Conservation (phyloP, 1,139 yeast genomes). For the Yamadazyma songkhlaensis region DNA sequence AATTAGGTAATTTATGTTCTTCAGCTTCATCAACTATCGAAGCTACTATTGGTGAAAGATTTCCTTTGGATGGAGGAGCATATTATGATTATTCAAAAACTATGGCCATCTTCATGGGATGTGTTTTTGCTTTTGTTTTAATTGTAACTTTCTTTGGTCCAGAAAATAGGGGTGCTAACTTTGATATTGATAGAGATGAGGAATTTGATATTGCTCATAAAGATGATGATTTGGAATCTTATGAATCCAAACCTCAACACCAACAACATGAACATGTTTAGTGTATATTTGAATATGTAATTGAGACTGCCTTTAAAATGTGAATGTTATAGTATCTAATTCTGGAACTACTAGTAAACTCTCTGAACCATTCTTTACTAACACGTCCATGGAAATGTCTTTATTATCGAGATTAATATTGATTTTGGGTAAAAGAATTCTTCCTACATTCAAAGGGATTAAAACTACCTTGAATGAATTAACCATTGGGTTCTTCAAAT, state of each 20-base stretch:
- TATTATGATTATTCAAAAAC: constrained; percentile 43
- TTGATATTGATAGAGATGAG: constrained; percentile 20
- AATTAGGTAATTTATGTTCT: constrained; percentile 79
- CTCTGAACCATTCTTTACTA: constrained; percentile 66
- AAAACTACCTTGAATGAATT: constrained; percentile 42
- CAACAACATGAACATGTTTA: constrained; percentile 1
- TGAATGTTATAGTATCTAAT: constrained; percentile 56
- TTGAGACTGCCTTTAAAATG: constrained; percentile 35
- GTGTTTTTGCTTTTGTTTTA: constrained; percentile 65
- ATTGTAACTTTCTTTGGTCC: constrained; percentile 68
- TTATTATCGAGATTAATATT: constrained; percentile 34
- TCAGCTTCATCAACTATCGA: constrained; percentile 85
- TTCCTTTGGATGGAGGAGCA: constrained; percentile 37
- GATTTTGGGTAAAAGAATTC: constrained; percentile 63
- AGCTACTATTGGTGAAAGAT: constrained; percentile 66
- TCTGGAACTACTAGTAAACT: constrained; percentile 74
- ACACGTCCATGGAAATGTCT: constrained; percentile 50
- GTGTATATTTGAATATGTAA: constrained; percentile 18
- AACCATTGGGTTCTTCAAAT: constrained; percentile 9
- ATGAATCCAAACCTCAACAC: background rate
- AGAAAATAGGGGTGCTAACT: constrained; percentile 53
- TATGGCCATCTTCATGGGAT: constrained; percentile 81
- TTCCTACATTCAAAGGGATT: constrained; percentile 77
- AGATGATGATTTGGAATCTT: constrained; percentile 2
- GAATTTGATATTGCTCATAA: constrained; percentile 2